Conservation (phyloP, 345 rosid genomes). For the Sisymbrium irio region DNA sequence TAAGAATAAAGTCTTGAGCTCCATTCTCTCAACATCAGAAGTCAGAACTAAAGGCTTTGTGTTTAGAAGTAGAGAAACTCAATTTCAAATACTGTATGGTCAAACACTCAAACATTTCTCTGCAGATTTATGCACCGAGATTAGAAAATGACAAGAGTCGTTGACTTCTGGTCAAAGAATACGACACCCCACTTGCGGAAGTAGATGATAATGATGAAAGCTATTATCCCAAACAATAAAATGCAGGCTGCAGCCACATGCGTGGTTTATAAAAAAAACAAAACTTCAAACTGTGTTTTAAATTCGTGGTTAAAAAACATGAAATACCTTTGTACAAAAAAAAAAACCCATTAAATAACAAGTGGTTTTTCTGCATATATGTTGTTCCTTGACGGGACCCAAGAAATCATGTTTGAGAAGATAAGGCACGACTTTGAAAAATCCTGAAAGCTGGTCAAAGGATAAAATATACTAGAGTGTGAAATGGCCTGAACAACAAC, state of each 20-base stretch:
- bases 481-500: too few species aligned
- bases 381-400: background rate
- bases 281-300: background rate
- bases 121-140: too few species aligned
- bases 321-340: background rate
- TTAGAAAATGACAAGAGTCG: background rate
- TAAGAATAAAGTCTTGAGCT: slow-evolving; percentile 11
- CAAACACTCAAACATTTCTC: too few species aligned
- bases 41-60: background rate
- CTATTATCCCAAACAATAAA: background rate
- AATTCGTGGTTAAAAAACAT: background rate
- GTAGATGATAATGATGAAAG: background rate
- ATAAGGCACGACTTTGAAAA: background rate
- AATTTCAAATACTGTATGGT: background rate
- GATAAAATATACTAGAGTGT: slow-evolving; percentile 9
- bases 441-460: background rate
- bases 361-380: background rate
- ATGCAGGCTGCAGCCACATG: too few species aligned
- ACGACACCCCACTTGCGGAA: background rate
- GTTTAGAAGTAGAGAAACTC: background rate
- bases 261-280: background rate
- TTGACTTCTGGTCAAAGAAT: background rate
- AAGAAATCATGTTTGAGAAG: background rate
- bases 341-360: too few species aligned
- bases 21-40: slow-evolving; percentile 9